Conservation (phyloP, 495 filamentous ascomycete genomes). For the Chaetomium fimeti region DNA sequence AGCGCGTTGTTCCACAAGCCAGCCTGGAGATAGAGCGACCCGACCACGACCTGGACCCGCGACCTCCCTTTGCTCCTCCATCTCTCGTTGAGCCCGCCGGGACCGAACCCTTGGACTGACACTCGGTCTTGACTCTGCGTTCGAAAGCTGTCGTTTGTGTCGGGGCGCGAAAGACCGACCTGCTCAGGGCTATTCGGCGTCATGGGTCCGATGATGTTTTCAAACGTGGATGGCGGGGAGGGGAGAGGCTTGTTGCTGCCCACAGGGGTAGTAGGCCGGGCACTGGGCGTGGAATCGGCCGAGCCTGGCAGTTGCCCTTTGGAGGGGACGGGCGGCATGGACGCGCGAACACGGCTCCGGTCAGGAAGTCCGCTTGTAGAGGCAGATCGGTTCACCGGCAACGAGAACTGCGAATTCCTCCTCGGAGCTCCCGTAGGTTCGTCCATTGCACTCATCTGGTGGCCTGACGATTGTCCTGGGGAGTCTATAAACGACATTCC, state of each 20-base stretch:
- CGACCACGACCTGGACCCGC: constrained; percentile 75
- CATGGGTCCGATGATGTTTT: constrained; percentile 59
- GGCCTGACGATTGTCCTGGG: constrained; percentile 50
- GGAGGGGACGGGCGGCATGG: constrained; percentile 62
- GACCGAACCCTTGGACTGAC: constrained; percentile 80
- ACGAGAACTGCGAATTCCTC: constrained; percentile 56
- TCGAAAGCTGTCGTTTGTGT: constrained; percentile 39
- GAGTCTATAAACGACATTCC: constrained; percentile 77
- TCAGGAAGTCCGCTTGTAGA: constrained; percentile 50
- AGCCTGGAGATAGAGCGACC: constrained; percentile 80
- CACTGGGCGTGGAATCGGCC: constrained; percentile 46
- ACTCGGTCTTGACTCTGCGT: constrained; percentile 70
- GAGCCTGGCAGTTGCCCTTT: constrained; percentile 40
- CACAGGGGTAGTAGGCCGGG: constrained; percentile 53
- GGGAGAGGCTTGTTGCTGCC: constrained; percentile 45
- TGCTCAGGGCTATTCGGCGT: constrained; percentile 40
- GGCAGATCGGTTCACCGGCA: constrained; percentile 46
- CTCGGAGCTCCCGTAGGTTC: constrained; percentile 40
- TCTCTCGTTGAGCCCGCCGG: constrained; percentile 68
- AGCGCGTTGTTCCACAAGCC: constrained; percentile 89
- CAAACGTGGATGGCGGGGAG: constrained; percentile 67
- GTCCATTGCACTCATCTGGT: constrained; percentile 41
- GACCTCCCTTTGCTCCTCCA: constrained; percentile 80
- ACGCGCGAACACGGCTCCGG: constrained; percentile 65
- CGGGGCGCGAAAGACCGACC: constrained; percentile 31